Conservation (phyloP, 2,329 filamentous ascomycete species). For the Diaporthe aspalathi region DNA sequence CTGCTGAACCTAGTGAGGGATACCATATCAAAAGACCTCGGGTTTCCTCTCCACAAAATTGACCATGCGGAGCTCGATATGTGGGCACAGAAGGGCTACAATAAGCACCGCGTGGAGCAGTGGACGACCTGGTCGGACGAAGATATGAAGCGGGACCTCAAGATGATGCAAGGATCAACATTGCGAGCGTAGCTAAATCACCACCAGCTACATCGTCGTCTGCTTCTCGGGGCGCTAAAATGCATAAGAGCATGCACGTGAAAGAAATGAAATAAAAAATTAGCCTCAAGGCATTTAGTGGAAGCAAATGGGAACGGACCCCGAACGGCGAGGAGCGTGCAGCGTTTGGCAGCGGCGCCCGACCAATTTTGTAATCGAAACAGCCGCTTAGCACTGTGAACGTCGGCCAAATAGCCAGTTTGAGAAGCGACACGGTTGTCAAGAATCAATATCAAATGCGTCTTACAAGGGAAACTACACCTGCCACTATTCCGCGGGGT, state of each 20-base stretch:
- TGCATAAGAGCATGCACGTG: background rate
- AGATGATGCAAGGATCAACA: constrained; percentile 1
- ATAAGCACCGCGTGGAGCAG: constrained; percentile 41
- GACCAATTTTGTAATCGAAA: no score
- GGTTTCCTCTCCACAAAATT: constrained; percentile 43
- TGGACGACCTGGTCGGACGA: constrained; percentile 40
- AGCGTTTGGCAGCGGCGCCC: no score
- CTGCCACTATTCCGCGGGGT: background rate
- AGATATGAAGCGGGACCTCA: constrained; percentile 39
- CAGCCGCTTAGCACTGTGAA: no score
- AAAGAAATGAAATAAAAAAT: background rate
- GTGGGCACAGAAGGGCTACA: constrained; percentile 42
- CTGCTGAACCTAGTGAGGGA: constrained; percentile 35
- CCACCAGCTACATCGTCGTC: background rate
- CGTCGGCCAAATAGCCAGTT: background rate
- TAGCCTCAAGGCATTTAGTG: background rate
- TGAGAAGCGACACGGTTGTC: background rate
- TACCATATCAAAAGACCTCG: constrained; percentile 44
- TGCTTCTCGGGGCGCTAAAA: background rate
- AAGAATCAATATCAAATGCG: background rate
- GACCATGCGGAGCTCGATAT: constrained; percentile 36
- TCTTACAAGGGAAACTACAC: background rate
- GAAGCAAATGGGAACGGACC: background rate
- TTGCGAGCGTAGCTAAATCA: constrained; percentile 9
- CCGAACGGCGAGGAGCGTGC: no score